phyloP scores from a whole-genome alignment of 495 filamentous ascomycete genomes.

The Penicillium cataractarum region DNA sequence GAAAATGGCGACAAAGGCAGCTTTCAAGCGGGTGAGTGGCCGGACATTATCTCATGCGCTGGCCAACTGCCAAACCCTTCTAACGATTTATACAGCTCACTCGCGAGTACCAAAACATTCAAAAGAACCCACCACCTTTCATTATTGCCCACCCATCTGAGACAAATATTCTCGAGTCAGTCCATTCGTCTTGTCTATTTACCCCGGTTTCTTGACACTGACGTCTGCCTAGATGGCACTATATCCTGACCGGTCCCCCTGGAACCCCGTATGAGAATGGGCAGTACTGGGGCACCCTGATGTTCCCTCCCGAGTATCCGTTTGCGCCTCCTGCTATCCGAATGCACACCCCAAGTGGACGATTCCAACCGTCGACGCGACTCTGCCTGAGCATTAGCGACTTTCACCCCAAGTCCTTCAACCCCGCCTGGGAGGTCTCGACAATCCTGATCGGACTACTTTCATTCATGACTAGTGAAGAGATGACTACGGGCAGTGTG shows the following conservation, averaged over 20 bases:
- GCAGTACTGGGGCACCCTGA: constrained; percentile 97
- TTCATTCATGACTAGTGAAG: constrained; percentile 97
- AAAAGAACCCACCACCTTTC: constrained; percentile 89
- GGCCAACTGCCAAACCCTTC: constrained; percentile 3
- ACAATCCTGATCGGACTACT: constrained; percentile 94
- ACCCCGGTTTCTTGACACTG: not conserved
- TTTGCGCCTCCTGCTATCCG: constrained; percentile 97
- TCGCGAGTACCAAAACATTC: constrained; percentile 90
- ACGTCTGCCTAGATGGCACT: constrained; percentile 79
- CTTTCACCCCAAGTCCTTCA: constrained; percentile 97
- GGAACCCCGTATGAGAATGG: constrained; percentile 91
- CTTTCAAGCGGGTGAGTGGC: constrained; percentile 76
- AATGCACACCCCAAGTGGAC: constrained; percentile 96
- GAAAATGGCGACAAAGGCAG: constrained; percentile 78
- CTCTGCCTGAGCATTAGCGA: constrained; percentile 95
- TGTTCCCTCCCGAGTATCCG: constrained; percentile 95
- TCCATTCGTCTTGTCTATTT: constrained; percentile 10
- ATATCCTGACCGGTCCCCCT: constrained; percentile 95
- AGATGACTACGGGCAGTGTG: constrained; percentile 98
- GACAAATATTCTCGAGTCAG: constrained; percentile 88
- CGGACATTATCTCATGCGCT: not conserved
- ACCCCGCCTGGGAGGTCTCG: constrained; percentile 97
- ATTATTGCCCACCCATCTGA: constrained; percentile 95
- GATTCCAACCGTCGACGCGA: constrained; percentile 90
- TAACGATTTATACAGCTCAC: constrained; percentile 64